Base-by-base conservation (phyloP, 768 basidiomycete genomes). In the Austroboletus festivus region DNA sequence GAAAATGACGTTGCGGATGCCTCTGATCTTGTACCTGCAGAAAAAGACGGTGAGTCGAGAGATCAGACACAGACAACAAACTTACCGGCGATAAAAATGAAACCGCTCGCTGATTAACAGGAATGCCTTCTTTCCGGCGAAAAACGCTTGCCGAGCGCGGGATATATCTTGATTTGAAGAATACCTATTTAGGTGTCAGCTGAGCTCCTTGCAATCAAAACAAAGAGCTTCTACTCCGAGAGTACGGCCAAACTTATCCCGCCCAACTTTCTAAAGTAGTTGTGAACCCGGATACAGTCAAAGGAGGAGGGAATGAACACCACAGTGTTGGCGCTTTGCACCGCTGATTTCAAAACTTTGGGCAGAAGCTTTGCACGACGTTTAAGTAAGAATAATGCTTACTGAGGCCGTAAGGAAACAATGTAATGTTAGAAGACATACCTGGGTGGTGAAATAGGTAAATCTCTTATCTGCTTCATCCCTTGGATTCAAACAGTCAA, bases 61-160 rank as follows among this genome's bases (percentile, higher is more conserved):
- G 38, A 4, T 34, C 8, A 44, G 23, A 15, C 19, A 31, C 26
- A 19, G 11, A 22, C 13, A 42, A 33, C 10, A 38, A 21, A 64
- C 73, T 38, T 38, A 85, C 86, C 93, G 75, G 54, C 90, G 82
- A 76, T 92, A 97, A 68, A 98, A 99, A 68, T 99, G 94, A 76
- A 97, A 98, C n/a, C 96, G 83, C 64, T 99, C 96, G 58, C 89
- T 95, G 61, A 97, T 75, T 53, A 98, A 76, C 24, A 99, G 67
- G 74, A 98, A 91, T 0, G 86, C 74, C 56, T 86, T 91, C 57
- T 86, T 84, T 35, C 89, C 90, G 19, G 76, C 77, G 78, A 95
- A 97, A 73, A 99, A 98, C 0, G 86, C 81, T 57, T 93, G 89
- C 38, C 96, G 80, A 0, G 94, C 95, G 3, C 93, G 85, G 4